Conservation (phyloP, 2,329 filamentous ascomycete species). For the Trichoderma brevicompactum region DNA sequence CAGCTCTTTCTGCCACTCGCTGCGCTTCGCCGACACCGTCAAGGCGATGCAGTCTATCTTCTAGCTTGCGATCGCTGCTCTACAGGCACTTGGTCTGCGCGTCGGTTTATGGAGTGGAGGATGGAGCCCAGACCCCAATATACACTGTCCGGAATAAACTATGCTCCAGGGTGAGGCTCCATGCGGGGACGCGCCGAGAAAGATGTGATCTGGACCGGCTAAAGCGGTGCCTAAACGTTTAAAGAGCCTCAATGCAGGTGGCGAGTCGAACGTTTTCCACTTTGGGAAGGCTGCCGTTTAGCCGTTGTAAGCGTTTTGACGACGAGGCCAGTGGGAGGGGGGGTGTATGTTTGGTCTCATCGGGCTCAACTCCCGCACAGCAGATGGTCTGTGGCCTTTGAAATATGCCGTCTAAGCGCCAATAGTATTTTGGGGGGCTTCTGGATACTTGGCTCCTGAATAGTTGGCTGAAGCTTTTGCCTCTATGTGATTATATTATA, state of each 20-base stretch:
- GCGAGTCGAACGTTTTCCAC: not conserved
- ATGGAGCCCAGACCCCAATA: not conserved
- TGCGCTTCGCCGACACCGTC: not conserved
- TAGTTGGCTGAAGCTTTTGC: not conserved
- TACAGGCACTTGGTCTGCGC: not conserved
- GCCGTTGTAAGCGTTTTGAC: constrained; percentile 25
- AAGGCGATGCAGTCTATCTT: not conserved
- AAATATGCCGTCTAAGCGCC: constrained; percentile 15
- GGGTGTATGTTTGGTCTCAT: constrained; percentile 13
- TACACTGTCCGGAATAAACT: constrained; percentile 9
- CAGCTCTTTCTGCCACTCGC: not conserved
- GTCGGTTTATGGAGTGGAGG: constrained; percentile 3
- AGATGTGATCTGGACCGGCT: constrained; percentile 2
- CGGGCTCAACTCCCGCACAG: constrained; percentile 20
- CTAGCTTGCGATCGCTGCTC: not conserved
- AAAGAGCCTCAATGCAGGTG: not conserved
- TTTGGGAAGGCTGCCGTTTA: constrained; percentile 11
- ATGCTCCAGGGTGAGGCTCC: constrained; percentile 17
- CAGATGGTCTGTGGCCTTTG: not conserved
- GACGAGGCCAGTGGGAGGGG: not conserved
- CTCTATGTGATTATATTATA: not conserved
- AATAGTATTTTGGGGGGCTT: not conserved
- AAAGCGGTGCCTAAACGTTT: constrained; percentile 27
- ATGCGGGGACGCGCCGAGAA: constrained; percentile 15
- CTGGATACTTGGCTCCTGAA: constrained; percentile 2